phyloP scores from a whole-genome alignment of 257 asterid genomes.

The Verbascum thapsus region DNA sequence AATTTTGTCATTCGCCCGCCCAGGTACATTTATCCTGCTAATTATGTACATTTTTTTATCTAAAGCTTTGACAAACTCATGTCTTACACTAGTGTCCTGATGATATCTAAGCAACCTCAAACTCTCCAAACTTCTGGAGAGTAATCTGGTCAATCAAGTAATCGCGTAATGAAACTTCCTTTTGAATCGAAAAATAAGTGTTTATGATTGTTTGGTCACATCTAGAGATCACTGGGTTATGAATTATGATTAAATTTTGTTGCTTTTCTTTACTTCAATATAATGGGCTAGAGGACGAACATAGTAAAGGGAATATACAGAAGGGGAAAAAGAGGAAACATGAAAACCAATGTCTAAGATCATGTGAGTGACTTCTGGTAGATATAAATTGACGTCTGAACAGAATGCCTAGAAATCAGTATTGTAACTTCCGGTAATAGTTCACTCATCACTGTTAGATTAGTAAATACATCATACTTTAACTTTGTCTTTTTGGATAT shows the following conservation, averaged over 20 bases:
- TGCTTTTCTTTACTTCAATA: not conserved
- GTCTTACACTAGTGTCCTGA: not conserved
- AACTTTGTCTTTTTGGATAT: not conserved
- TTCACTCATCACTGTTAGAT: too few relatives aligned
- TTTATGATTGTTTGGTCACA: not conserved
- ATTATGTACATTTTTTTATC: constrained; percentile 7
- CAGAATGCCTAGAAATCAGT: not conserved
- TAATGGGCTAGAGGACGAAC: constrained; percentile 8
- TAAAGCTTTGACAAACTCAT: constrained; percentile 5
- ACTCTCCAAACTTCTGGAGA: not conserved
- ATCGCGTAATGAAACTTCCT: constrained; percentile 16
- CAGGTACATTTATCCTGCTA: constrained; percentile 51
- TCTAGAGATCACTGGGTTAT: not conserved
- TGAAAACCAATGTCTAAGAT: constrained; percentile 2
- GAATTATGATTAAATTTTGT: constrained; percentile 14
- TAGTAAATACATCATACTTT: not conserved
- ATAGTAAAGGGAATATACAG: not conserved
- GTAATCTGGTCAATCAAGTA: not conserved
- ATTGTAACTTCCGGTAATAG: not conserved
- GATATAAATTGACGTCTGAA: not conserved
- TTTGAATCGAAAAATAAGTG: constrained; percentile 8
- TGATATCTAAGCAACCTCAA: constrained; percentile 1
- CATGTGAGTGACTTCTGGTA: constrained; percentile 7
- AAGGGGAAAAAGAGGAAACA: not conserved
- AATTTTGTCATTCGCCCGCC: constrained; percentile 98